Conservation (phyloP, 2,329 filamentous ascomycete genomes). For the Colletotrichum somersetense region DNA sequence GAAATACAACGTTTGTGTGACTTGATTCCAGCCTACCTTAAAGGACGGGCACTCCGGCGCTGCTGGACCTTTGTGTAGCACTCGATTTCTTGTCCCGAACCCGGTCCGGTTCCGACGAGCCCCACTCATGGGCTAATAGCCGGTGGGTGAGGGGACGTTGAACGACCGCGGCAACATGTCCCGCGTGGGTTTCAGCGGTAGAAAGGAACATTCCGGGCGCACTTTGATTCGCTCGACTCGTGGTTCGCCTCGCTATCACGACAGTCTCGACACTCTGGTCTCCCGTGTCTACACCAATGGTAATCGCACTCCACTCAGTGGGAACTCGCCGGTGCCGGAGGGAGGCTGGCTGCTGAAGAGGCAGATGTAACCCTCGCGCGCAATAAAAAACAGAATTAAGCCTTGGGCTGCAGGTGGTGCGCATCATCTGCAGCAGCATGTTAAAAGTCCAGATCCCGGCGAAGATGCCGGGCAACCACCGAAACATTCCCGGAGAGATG, state of each 20-base stretch:
- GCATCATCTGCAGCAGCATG: not conserved
- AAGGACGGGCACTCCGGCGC: no score
- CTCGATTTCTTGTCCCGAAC: no score
- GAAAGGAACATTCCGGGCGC: not conserved
- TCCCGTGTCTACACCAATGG: not conserved
- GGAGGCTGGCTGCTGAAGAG: not conserved
- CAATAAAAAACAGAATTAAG: not conserved
- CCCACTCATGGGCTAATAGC: not conserved
- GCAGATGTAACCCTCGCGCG: not conserved
- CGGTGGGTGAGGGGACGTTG: not conserved
- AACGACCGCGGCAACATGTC: not conserved
- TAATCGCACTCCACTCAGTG: not conserved
- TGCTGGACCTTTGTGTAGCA: no score
- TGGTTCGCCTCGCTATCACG: not conserved
- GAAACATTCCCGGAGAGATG: conserved; percentile 9
- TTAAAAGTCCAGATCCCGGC: not conserved
- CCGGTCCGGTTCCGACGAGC: not conserved
- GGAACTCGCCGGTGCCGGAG: not conserved
- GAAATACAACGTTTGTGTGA: no score
- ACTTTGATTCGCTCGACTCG: no score
- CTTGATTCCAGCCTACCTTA: no score
- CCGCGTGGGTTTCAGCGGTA: not conserved
- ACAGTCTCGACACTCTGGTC: not conserved
- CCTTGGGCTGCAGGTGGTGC: not conserved
- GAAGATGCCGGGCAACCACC: conserved; percentile 29